Percentiles rank a stretch among this genome's conserved stretches.
Evolutionary conservation across 1,139 yeast genomes (phyloP).

Genomic region (Geotrichum phurueaensis): DNA sequence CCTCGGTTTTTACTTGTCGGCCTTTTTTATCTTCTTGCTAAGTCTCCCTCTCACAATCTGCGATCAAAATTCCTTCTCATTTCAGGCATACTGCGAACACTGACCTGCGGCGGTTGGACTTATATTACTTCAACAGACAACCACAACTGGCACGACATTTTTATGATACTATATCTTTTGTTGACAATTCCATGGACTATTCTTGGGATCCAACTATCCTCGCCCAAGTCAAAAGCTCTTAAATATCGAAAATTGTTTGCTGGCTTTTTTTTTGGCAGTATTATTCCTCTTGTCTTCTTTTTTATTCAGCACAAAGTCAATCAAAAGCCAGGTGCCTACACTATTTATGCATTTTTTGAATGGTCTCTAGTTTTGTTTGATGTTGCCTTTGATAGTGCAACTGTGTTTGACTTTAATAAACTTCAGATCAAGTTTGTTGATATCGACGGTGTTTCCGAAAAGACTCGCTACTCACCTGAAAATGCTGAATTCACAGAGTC

Average conservation of each 20-base stretch:
- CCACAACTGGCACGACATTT: constrained; percentile 92
- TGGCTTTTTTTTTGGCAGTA: constrained; percentile 55
- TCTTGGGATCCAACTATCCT: constrained; percentile 51
- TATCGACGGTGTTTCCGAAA: constrained; percentile 32
- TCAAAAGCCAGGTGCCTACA: constrained; percentile 82
- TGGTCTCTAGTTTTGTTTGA: constrained; percentile 85
- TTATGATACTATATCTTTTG: constrained; percentile 84
- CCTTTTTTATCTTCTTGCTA: constrained; percentile 47
- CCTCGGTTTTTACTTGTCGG: constrained; percentile 76
- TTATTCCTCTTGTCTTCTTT: constrained; percentile 80
- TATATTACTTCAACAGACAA: constrained; percentile 95
- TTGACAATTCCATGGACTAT: constrained; percentile 90
- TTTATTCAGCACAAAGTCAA: constrained; percentile 92
- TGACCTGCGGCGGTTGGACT: constrained; percentile 99
- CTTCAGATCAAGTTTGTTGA: constrained; percentile 46
- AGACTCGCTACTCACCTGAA: constrained; percentile 19
- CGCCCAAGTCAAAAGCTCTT: constrained; percentile 44
- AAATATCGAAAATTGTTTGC: constrained; percentile 52
- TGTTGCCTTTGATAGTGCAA: constrained; percentile 76
- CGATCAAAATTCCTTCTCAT: constrained; percentile 43
- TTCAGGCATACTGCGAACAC: constrained; percentile 71
- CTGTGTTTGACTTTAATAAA: constrained; percentile 60
- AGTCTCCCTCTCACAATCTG: constrained; percentile 35
- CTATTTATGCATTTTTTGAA: constrained; percentile 88
- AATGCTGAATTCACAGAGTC: constrained; percentile 5